Conservation (phyloP, 345 rosid species). For the Populus euphratica region DNA sequence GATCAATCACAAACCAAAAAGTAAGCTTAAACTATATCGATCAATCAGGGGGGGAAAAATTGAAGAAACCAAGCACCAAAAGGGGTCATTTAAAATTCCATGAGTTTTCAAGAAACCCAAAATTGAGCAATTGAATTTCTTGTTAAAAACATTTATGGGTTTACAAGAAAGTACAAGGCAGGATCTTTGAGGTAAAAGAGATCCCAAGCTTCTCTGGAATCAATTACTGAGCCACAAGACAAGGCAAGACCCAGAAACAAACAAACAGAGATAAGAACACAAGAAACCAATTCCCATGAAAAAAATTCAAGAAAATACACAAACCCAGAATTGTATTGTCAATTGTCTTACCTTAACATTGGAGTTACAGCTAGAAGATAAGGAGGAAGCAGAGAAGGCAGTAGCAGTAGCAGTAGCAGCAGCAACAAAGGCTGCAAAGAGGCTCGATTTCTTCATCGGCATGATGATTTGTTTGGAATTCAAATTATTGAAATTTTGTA, state of each 20-base stretch:
- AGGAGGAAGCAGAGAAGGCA: constrained; percentile 40
- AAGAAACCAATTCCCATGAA: not conserved
- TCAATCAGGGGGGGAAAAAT: not conserved
- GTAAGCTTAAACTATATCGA: not conserved
- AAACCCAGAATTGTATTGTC: not conserved
- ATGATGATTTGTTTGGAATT: not conserved
- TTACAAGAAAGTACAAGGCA: not conserved
- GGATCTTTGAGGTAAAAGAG: not conserved
- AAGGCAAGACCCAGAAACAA: too few species aligned
- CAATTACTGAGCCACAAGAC: too few species aligned
- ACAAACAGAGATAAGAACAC: not conserved
- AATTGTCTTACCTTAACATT: constrained; percentile 40
- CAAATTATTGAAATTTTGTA: not conserved
- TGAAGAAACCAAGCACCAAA: not conserved
- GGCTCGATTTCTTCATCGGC: constrained; percentile 55
- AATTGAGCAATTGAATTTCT: too few species aligned
- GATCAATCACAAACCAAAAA: not conserved
- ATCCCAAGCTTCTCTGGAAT: not conserved
- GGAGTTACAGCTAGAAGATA: constrained; percentile 19
- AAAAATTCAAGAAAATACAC: not conserved
- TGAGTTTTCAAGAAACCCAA: not conserved
- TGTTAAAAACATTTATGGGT: too few species aligned
- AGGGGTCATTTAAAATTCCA: not conserved
- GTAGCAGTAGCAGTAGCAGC: constrained; percentile 38
- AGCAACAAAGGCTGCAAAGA: constrained; percentile 51